These are phyloP conservation scores for Candida vartiovaarae DNA, from an alignment of 805 yeast species.

Conservation along the genomic window DNA sequence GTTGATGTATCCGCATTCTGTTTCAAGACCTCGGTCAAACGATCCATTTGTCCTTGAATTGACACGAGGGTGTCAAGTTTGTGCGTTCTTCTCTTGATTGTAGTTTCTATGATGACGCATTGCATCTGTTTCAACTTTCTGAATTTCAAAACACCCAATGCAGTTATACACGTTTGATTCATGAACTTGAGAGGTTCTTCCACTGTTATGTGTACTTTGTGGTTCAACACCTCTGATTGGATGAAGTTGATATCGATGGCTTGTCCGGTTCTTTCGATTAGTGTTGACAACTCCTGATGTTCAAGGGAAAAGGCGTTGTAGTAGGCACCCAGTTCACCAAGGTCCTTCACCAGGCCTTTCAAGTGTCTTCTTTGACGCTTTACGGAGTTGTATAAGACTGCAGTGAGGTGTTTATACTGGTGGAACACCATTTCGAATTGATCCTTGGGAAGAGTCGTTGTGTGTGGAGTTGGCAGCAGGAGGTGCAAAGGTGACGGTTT, in stretches of 20 bases:
- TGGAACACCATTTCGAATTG: slow-evolving; percentile 21
- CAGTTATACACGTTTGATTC: slow-evolving; percentile 26
- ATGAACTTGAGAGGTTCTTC: slow-evolving; percentile 34
- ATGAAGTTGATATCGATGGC: slow-evolving; percentile 70
- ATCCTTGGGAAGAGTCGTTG: slow-evolving; percentile 24
- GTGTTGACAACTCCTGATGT: slow-evolving; percentile 38
- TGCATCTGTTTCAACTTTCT: slow-evolving; percentile 52
- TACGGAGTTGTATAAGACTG: slow-evolving; percentile 14
- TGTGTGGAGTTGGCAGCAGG: slow-evolving; percentile 54
- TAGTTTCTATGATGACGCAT: slow-evolving; percentile 33
- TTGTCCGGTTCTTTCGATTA: slow-evolving; percentile 79
- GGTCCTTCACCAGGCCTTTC: slow-evolving; percentile 53
- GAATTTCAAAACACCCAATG: slow-evolving; percentile 45
- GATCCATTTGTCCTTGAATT: slow-evolving; percentile 27
- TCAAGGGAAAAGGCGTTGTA: slow-evolving; percentile 56
- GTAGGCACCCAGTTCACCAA: slow-evolving; percentile 72
- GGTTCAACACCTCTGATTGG: slow-evolving; percentile 36
- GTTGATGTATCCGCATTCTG: slow-evolving; percentile 30
- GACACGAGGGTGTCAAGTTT: slow-evolving; percentile 26
- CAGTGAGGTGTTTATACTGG: slow-evolving; percentile 19
- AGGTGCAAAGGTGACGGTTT: slow-evolving; percentile 52
- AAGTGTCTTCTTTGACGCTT: slow-evolving; percentile 29
- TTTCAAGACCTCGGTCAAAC: slow-evolving; percentile 27
- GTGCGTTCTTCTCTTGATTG: slow-evolving; percentile 28
- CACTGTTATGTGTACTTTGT: slow-evolving; percentile 27